Evolutionary conservation across 2,329 filamentous ascomycete genomes (phyloP).

Genomic region (Penicillium corylophilum): DNA sequence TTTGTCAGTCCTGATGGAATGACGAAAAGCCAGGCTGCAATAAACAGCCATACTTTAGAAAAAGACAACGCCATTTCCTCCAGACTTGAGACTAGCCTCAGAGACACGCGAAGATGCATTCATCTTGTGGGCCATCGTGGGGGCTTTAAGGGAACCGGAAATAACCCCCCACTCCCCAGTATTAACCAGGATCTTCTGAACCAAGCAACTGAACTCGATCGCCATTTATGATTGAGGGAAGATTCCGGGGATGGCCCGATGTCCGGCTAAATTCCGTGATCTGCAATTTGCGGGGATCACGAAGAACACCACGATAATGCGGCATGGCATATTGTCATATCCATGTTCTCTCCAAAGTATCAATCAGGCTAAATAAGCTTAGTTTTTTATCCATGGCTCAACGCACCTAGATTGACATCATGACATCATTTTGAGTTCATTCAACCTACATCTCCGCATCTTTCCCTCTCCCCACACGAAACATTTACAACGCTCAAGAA

Average conservation of each 20-base stretch:
- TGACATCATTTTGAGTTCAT: slow-evolving; percentile 21
- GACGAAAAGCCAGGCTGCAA: too few species aligned
- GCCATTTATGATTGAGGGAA: slow-evolving; percentile 13
- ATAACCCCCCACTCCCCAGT: too few species aligned
- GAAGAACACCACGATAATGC: too few species aligned
- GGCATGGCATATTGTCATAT: not conserved
- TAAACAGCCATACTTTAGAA: too few species aligned
- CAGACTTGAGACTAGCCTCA: too few species aligned
- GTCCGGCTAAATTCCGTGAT: not conserved
- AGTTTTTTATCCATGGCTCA: not conserved
- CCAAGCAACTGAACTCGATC: too few species aligned
- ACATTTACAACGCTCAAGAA: not conserved
- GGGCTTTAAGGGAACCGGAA: too few species aligned
- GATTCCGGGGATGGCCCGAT: not conserved
- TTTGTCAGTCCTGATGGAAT: too few species aligned
- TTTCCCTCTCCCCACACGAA: not conserved
- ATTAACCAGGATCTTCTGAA: not conserved
- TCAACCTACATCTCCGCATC: slow-evolving; percentile 1
- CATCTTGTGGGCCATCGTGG: too few species aligned
- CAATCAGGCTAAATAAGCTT: slow-evolving; percentile 6
- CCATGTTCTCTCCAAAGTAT: not conserved
- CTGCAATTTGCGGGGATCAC: too few species aligned
- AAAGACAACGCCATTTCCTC: too few species aligned
- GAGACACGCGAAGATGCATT: too few species aligned
- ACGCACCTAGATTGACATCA: not conserved